phyloP scores from a whole-genome alignment of 495 filamentous ascomycete genomes.

The Pyrenula massariospora region DNA sequence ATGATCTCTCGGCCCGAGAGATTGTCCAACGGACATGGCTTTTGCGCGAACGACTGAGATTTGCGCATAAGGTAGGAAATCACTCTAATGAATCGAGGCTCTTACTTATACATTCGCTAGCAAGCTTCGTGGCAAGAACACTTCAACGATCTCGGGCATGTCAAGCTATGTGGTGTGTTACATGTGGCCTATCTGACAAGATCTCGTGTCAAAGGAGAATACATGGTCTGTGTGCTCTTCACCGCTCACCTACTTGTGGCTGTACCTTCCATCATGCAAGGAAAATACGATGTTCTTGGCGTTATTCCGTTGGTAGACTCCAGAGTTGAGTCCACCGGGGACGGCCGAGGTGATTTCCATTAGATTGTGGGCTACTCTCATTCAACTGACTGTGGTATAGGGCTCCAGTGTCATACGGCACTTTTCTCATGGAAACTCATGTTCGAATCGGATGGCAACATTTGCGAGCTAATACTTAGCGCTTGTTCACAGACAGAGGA shows the following conservation, averaged over 20 bases:
- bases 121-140: background rate
- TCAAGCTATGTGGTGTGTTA: conserved; percentile 75
- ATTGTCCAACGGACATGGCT: conserved; percentile 62
- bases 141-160: conserved; percentile 52
- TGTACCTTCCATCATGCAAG: conserved; percentile 43
- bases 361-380: background rate
- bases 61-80: conserved; percentile 15
- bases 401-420: conserved; percentile 74
- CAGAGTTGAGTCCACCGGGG: conserved; percentile 65
- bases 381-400: conserved; percentile 26
- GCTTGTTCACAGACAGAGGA: conserved; percentile 80
- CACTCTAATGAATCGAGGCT: background rate
- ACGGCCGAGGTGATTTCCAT: conserved; percentile 63
- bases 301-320: conserved; percentile 59
- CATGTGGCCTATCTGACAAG: conserved; percentile 71
- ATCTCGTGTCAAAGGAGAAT: conserved; percentile 56
- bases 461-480: conserved; percentile 79
- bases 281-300: conserved; percentile 60
- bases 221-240: conserved; percentile 83
- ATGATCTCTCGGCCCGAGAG: conserved; percentile 41
- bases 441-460: conserved; percentile 63
- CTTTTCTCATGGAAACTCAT: conserved; percentile 89
- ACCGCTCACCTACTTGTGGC: conserved; percentile 71
- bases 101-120: conserved; percentile 1
- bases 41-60: conserved; percentile 64